Conservation (phyloP, 257 asterid genomes). For the Petunia axillaris region DNA sequence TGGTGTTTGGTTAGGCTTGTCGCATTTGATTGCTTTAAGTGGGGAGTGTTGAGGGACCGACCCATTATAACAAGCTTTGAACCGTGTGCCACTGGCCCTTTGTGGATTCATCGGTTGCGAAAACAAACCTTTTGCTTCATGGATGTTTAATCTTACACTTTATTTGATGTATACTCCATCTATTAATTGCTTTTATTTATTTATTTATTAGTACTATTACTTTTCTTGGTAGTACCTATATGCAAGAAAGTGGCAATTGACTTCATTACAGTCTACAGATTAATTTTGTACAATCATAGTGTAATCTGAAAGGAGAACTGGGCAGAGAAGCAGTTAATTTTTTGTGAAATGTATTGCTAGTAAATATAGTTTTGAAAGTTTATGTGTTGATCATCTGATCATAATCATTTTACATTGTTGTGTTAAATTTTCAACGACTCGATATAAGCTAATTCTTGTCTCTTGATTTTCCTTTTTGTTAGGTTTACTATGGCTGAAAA, state of each 20-base stretch:
- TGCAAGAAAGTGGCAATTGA: not conserved
- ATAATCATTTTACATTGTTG: not conserved
- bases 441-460: not conserved
- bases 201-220: not conserved
- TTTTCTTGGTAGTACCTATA: not conserved
- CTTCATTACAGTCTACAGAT: too few relatives aligned
- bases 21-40: not conserved
- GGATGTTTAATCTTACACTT: not conserved
- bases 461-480: not conserved
- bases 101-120: too few relatives aligned
- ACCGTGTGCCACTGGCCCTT: too few relatives aligned
- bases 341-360: slow-evolving; percentile 8
- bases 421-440: not conserved
- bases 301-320: not conserved
- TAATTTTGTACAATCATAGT: not conserved
- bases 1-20: not conserved
- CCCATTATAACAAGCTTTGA: too few relatives aligned
- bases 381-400: not conserved
- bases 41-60: too few relatives aligned
- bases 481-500: slow-evolving; percentile 56
- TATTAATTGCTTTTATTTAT: not conserved
- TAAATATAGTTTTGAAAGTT: not conserved
- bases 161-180: not conserved
- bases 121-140: not conserved
- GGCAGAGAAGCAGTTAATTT: not conserved